These are phyloP conservation scores for Hypholoma sublateritium DNA, from an alignment of 768 basidiomycete species.

Conservation along the genomic window DNA sequence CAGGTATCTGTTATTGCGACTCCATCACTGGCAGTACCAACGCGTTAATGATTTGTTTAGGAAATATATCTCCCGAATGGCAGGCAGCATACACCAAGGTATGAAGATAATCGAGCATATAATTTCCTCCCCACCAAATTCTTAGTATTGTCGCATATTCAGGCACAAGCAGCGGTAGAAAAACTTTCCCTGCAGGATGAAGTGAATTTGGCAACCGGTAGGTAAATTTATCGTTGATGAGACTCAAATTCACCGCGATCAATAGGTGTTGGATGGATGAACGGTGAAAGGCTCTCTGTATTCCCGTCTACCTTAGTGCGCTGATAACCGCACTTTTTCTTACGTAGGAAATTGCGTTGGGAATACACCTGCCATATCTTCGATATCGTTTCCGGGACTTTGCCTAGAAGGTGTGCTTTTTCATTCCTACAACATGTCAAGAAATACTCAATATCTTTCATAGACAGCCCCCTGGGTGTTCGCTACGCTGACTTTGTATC, in stretches of 20 bases:
- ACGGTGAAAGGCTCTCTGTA: slow-evolving; percentile 24
- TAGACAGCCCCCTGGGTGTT: slow-evolving; percentile 51
- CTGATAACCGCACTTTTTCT: not conserved
- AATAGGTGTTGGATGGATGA: slow-evolving; percentile 41
- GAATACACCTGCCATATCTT: slow-evolving; percentile 46
- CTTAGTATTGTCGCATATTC: not conserved
- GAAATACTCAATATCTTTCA: not conserved
- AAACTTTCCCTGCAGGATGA: slow-evolving; percentile 57
- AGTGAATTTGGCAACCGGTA: slow-evolving; percentile 55
- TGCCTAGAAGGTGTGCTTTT: slow-evolving; percentile 43
- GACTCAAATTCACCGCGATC: slow-evolving; percentile 1
- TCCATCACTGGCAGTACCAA: not conserved
- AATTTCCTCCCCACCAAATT: not conserved
- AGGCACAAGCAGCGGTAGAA: slow-evolving; percentile 50
- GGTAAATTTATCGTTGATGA: slow-evolving; percentile 1
- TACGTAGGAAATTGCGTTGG: slow-evolving; percentile 44
- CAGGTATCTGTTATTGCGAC: slow-evolving; percentile 6
- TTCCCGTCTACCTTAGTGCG: not conserved
- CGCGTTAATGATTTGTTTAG: slow-evolving; percentile 15
- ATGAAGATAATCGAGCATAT: not conserved
- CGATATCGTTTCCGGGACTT: slow-evolving; percentile 48
- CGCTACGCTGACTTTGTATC: slow-evolving; percentile 46
- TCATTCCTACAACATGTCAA: not conserved
- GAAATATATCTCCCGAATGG: slow-evolving; percentile 52
- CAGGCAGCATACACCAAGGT: slow-evolving; percentile 54